These are phyloP conservation scores for Cadophora sp. DNA, from an alignment of 2,329 filamentous ascomycete species.

Conservation along the genomic window DNA sequence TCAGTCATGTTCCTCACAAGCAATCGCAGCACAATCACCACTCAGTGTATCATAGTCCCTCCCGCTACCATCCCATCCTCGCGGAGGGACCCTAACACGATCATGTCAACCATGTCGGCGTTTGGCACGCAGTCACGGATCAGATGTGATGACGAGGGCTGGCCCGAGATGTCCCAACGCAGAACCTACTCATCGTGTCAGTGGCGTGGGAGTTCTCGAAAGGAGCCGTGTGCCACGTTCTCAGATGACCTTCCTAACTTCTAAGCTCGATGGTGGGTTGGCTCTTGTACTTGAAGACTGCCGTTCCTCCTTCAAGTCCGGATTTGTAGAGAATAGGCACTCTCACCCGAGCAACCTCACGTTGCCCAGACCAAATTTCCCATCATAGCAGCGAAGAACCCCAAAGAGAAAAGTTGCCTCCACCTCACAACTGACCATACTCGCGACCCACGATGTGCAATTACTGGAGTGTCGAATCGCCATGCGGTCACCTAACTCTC, in stretches of 20 bases:
- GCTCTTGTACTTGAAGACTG: conserved; percentile 1
- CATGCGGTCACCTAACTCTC: conserved; percentile 42
- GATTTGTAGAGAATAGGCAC: not conserved
- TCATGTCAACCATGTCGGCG: conserved; percentile 5
- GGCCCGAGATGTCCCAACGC: conserved; percentile 18
- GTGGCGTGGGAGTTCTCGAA: conserved; percentile 4
- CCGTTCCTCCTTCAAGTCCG: not conserved
- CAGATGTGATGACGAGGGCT: conserved; percentile 14
- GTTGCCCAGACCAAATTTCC: not conserved
- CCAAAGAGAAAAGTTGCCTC: not conserved
- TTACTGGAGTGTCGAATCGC: conserved; percentile 38
- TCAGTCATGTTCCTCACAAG: conserved; percentile 10
- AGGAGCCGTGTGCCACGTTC: conserved; percentile 8
- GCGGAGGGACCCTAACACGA: not conserved
- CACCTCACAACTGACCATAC: not conserved
- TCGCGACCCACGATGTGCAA: conserved; percentile 39
- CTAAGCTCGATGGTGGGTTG: not conserved
- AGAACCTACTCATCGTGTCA: conserved; percentile 17
- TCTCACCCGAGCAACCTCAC: not conserved
- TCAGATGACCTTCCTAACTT: conserved; percentile 5
- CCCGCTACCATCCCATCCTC: not conserved
- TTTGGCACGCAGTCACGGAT: conserved; percentile 20
- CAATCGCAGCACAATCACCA: conserved; percentile 18
- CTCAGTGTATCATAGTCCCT: not conserved
- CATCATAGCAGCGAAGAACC: not conserved